phyloP scores from a whole-genome alignment of 352 stramenopile species.

The Phytophthora foliorum region DNA sequence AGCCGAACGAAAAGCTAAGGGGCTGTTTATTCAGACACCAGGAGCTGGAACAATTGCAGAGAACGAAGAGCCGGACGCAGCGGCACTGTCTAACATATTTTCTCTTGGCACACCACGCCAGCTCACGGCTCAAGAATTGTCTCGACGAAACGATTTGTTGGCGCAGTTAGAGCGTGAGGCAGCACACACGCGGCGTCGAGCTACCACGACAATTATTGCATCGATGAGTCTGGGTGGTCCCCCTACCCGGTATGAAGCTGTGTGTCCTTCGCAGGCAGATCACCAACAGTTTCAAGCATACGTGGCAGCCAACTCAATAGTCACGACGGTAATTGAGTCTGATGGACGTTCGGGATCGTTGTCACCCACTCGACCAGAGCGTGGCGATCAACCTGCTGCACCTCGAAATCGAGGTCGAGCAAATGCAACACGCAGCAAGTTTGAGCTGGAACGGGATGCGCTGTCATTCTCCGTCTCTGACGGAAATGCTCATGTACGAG shows the following conservation, averaged over 20 bases:
- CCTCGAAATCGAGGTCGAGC: constrained; percentile 10
- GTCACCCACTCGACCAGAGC: constrained; percentile 33
- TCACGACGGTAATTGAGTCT: constrained; percentile 25
- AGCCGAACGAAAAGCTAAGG: constrained; percentile 19
- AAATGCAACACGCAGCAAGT: constrained; percentile 43
- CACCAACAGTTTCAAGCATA: constrained; percentile 49
- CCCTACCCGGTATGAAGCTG: background rate
- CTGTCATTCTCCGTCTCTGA: constrained; percentile 46
- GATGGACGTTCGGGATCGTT: constrained; percentile 7
- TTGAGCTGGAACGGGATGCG: constrained; percentile 52
- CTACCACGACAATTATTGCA: constrained; percentile 44
- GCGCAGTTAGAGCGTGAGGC: constrained; percentile 55
- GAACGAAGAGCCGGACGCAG: constrained; percentile 23
- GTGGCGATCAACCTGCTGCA: constrained; percentile 3
- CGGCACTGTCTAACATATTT: constrained; percentile 68
- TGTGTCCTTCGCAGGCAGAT: constrained; percentile 29
- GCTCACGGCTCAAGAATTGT: constrained; percentile 53
- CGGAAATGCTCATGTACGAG: constrained; percentile 38
- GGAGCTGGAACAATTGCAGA: constrained; percentile 1
- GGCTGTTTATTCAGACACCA: background rate
- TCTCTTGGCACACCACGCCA: constrained; percentile 66
- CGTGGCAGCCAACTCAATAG: constrained; percentile 48
- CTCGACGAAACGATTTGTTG: constrained; percentile 61
- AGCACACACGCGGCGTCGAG: constrained; percentile 29
- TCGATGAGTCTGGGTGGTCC: constrained; percentile 36